Evolutionary conservation across 176 grass and related monocot species (phyloP).

Genomic region (Aegilops bicornis): DNA sequence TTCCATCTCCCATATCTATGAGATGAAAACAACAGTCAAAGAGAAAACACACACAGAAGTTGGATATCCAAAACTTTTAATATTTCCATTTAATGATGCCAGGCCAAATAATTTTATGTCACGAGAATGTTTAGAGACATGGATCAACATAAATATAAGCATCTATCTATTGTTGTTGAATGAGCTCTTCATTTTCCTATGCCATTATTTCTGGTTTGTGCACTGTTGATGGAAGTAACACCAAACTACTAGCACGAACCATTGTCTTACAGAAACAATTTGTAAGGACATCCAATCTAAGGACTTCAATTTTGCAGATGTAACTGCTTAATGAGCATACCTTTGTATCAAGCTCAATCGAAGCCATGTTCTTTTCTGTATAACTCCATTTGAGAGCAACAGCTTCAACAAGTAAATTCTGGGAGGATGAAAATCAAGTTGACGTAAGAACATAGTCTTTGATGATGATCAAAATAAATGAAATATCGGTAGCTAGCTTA

Average conservation of each 20-base stretch:
- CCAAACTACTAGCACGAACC: not conserved
- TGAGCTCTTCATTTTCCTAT: not conserved
- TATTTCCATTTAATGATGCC: not conserved
- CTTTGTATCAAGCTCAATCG: slow-evolving; percentile 73
- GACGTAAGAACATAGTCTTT: not conserved
- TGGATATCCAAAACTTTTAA: not conserved
- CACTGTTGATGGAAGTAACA: not conserved
- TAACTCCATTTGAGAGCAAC: slow-evolving; percentile 80
- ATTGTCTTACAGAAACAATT: slow-evolving; percentile 8
- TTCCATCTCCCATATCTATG: slow-evolving; percentile 88
- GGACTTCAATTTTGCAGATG: slow-evolving; percentile 16
- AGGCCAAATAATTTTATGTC: slow-evolving; percentile 2
- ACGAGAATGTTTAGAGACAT: not conserved
- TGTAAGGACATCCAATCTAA: not conserved
- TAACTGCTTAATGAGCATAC: slow-evolving; percentile 34
- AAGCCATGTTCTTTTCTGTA: slow-evolving; percentile 65
- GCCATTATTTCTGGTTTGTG: not conserved
- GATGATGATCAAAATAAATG: not conserved
- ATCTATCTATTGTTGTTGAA: slow-evolving; percentile 3
- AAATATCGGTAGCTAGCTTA: not conserved
- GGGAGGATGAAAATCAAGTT: slow-evolving; percentile 21
- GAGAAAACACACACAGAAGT: slow-evolving; percentile 19
- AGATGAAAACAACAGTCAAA: slow-evolving; percentile 30
- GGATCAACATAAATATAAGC: slow-evolving; percentile 2
- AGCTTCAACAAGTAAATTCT: slow-evolving; percentile 76